Percentiles rank a stretch among this genome's conserved stretches.
phyloP scores from a whole-genome alignment of 352 stramenopile genomes.

The Globisporangium sylvaticum region DNA sequence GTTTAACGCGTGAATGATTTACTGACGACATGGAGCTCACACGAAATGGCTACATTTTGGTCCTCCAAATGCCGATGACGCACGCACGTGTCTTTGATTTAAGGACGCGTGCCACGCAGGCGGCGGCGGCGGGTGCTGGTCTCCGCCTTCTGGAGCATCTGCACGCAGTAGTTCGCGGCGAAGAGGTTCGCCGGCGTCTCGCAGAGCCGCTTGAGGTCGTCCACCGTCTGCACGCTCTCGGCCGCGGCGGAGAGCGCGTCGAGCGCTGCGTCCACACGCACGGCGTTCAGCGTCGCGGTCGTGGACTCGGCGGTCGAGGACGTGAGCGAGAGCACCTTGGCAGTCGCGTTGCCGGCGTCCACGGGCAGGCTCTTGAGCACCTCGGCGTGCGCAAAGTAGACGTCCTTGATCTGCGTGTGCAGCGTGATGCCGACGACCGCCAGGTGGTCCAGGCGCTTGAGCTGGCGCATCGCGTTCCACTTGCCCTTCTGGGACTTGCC shows the following conservation, averaged over 20 bases:
- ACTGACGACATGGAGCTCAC: too few species aligned
- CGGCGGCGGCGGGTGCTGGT: neutral
- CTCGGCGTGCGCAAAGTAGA: constrained; percentile 29
- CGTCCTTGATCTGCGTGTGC: constrained; percentile 36
- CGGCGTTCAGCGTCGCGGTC: neutral
- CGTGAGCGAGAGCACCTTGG: neutral
- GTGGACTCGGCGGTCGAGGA: neutral
- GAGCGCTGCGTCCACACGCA: neutral
- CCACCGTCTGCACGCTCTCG: neutral
- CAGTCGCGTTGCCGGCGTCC: constrained; percentile 11
- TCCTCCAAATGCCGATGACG: neutral
- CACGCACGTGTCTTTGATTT: neutral
- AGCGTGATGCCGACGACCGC: constrained; percentile 38
- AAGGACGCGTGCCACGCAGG: neutral
- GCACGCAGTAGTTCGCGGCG: neutral
- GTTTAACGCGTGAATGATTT: too few species aligned
- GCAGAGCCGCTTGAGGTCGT: neutral
- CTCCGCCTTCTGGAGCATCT: neutral
- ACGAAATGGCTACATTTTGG: constrained; percentile 3
- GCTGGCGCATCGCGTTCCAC: constrained; percentile 48
- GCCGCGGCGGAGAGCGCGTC: neutral
- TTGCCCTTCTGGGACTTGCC: constrained; percentile 33
- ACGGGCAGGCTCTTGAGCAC: constrained; percentile 25
- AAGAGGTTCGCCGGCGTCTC: neutral
- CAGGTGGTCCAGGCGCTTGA: constrained; percentile 45